These are phyloP conservation scores for Dovyalis caffra DNA, from an alignment of 345 rosid species.

Conservation along the genomic window DNA sequence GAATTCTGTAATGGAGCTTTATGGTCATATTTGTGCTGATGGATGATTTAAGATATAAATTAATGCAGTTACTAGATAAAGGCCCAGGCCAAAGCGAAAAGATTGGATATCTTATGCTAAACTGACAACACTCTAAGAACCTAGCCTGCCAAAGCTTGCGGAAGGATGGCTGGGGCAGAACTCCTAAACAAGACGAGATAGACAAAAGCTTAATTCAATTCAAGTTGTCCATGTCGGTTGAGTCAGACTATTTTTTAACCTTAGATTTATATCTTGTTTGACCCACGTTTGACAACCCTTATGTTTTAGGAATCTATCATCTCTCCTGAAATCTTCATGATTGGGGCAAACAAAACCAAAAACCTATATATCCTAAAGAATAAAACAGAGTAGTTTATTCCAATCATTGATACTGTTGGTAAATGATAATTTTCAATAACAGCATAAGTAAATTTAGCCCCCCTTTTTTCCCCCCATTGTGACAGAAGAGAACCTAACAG, in stretches of 20 bases:
- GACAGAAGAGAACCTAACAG: background rate
- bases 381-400: background rate
- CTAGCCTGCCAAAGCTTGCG: background rate
- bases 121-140: background rate
- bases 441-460: background rate
- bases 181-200: background rate
- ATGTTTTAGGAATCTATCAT: background rate
- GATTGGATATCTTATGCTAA: background rate
- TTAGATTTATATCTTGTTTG: background rate
- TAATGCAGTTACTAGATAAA: background rate
- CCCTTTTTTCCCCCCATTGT: background rate
- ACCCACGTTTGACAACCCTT: background rate
- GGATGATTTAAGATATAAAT: background rate
- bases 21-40: background rate
- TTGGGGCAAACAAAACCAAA: background rate
- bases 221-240: background rate
- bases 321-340: background rate
- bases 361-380: background rate
- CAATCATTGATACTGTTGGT: background rate
- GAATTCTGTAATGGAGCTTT: background rate
- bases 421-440: background rate
- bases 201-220: background rate
- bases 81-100: background rate
- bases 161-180: background rate
- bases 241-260: background rate